Percentiles rank a stretch among this genome's conserved stretches.
Conservation (phyloP, 2,329 filamentous ascomycete species). For the Botrytis hyacinthi region DNA sequence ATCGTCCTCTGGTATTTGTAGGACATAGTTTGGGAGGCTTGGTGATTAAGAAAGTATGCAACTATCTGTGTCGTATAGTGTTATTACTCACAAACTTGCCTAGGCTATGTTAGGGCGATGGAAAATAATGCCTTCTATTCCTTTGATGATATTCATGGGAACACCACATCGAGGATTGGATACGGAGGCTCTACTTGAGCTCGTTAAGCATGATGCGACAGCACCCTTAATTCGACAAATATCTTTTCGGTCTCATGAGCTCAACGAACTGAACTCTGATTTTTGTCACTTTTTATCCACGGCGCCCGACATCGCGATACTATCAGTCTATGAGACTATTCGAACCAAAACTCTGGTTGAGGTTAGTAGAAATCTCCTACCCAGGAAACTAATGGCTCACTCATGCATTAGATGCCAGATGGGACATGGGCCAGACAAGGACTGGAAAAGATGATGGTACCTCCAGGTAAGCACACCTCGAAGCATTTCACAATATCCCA, state of each 20-base stretch:
- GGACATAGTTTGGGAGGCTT: conserved; percentile 42
- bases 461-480: conserved; percentile 2
- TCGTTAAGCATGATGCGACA: conserved; percentile 28
- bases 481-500: background rate
- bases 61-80: background rate
- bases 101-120: conserved; percentile 19
- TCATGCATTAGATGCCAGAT: conserved; percentile 9
- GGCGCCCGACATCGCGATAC: conserved; percentile 24
- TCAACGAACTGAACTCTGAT: conserved; percentile 25
- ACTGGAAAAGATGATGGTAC: conserved; percentile 20
- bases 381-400: background rate
- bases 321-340: conserved; percentile 29
- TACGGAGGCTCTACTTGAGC: conserved; percentile 26
- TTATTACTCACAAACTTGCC: background rate
- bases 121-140: conserved; percentile 22
- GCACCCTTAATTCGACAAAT: conserved; percentile 30
- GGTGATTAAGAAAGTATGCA: conserved; percentile 39
- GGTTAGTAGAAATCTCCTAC: background rate
- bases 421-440: conserved; percentile 21
- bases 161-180: conserved; percentile 33
- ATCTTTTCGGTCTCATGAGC: conserved; percentile 24
- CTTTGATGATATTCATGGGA: conserved; percentile 32
- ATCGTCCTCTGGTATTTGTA: conserved; percentile 35
- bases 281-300: conserved; percentile 24
- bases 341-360: conserved; percentile 27